Conservation (phyloP, 1,284 basidiomycete genomes). For the Cutaneotrichosporon sp. region DNA sequence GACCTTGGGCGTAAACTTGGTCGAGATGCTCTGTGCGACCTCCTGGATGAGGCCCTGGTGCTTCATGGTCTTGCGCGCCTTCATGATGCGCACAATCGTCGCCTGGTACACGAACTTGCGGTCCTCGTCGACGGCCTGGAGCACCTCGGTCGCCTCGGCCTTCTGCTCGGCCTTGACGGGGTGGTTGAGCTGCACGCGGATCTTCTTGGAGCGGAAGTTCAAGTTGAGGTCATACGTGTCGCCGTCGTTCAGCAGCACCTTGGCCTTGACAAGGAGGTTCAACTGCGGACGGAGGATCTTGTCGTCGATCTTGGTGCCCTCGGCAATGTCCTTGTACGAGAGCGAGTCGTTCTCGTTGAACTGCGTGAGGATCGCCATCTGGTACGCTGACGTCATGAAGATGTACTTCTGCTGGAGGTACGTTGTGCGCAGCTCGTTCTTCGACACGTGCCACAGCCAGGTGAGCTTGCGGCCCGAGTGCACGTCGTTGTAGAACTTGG, state of each 20-base stretch:
- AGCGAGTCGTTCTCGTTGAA: constrained; percentile 90
- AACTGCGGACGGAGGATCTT: constrained; percentile 84
- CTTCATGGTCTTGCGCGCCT: constrained; percentile 94
- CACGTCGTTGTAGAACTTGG: constrained; percentile 85
- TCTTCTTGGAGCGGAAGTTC: constrained; percentile 91
- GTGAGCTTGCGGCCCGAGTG: constrained; percentile 81
- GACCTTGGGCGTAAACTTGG: constrained; percentile 50
- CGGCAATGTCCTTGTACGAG: constrained; percentile 74
- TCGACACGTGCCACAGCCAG: constrained; percentile 97
- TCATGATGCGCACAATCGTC: constrained; percentile 98
- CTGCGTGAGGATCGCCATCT: constrained; percentile 90
- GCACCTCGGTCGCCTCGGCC: constrained; percentile 84
- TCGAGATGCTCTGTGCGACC: constrained; percentile 83
- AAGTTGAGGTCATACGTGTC: constrained; percentile 89
- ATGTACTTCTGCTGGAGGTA: constrained; percentile 95
- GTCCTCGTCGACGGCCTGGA: constrained; percentile 97
- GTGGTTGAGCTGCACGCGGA: constrained; percentile 79
- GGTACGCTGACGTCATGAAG: constrained; percentile 91
- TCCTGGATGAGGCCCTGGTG: constrained; percentile 93
- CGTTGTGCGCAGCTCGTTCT: constrained; percentile 92
- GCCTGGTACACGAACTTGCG: constrained; percentile 97
- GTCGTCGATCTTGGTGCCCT: constrained; percentile 81
- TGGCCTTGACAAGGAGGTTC: constrained; percentile 80
- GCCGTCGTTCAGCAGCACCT: constrained; percentile 76
- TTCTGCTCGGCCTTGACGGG: constrained; percentile 95